Base-by-base conservation (phyloP, 1,284 basidiomycete genomes). In the Peniophora sp. region DNA sequence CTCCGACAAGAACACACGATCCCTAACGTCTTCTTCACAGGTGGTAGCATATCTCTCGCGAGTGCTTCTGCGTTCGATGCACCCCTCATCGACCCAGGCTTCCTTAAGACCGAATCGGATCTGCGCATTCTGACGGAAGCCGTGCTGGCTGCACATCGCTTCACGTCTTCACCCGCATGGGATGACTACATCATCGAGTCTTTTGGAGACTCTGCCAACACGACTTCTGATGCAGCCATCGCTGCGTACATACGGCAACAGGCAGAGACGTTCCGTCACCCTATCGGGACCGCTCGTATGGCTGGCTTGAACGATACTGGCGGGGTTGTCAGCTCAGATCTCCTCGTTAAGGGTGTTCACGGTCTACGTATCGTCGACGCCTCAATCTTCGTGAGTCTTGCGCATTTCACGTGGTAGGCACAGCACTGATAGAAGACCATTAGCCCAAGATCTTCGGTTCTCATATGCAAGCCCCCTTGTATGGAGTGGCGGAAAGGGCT, bases 31-130 rank as follows among this genome's bases (percentile, higher is more conserved):
- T 20, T 44, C 27, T 12, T 17, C 36, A 57, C 62, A 62, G 56
- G 60, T 37, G 60, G 60, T 3, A 52, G 47, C 35, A 46, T 61
- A 14, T 54, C 51, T 17, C 51, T 62, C 22, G 47, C 47, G 22
- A 53, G 58, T 3, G 49, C 51, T 2, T 48, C 56, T 41, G 62
- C 63, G 0, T 64, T 75, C 53, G 70, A 72, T 52, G 47, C 56
- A 8, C 71, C 72, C n/a, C 51, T 66, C 20, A 73, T 79, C 52
- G 71, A 76, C 57, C 74, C 75, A 0, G 62, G 67, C 45, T 74
- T 76, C 59, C 67, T 76, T 51, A 53, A 47, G 36, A 58, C 57
- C 15, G 56, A 59, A 2, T 61, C 62, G 44, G 63, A 65, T 46
- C 51, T 61, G 20, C 49, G 51, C 18, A 51, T 47, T 9, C 42